Percentiles rank a stretch among this genome's conserved stretches.
phyloP scores from a whole-genome alignment of 495 filamentous ascomycete genomes.

The Massariosphaeria phaeospora region DNA sequence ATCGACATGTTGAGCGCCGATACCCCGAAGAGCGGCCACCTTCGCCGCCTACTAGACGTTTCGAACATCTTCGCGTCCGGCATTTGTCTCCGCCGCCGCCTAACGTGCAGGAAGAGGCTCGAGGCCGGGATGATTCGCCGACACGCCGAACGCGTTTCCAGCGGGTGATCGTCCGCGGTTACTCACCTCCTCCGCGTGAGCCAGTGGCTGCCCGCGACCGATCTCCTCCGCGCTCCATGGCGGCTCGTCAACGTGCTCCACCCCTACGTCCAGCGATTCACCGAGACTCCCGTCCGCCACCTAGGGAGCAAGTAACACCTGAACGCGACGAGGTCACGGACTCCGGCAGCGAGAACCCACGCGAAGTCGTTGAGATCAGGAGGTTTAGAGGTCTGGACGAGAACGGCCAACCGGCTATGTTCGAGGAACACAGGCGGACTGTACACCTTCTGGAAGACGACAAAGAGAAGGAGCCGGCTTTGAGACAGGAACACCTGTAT shows the following conservation, averaged over 20 bases:
- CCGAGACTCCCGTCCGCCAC: neutral
- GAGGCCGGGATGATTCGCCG: neutral
- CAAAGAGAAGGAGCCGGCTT: too few relatives aligned
- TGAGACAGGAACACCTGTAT: too few relatives aligned
- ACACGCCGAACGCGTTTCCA: neutral
- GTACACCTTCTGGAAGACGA: neutral
- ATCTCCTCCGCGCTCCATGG: neutral
- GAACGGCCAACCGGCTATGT: conserved; percentile 14
- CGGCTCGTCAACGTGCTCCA: neutral
- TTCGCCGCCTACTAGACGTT: conserved; percentile 4
- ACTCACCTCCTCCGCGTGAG: conserved; percentile 1
- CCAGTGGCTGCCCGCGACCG: neutral
- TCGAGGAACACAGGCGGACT: conserved; percentile 18
- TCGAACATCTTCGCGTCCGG: conserved; percentile 4
- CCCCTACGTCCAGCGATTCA: neutral
- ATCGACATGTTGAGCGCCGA: neutral
- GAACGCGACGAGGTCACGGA: conserved; percentile 14
- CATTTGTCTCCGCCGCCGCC: conserved; percentile 3
- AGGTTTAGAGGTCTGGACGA: conserved; percentile 18
- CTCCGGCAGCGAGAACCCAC: conserved; percentile 4
- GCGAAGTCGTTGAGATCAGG: conserved; percentile 16
- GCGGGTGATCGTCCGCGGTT: neutral
- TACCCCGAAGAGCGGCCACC: neutral
- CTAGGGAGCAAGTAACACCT: neutral
- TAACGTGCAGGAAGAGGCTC: neutral